Base-by-base conservation (phyloP, 2,329 filamentous ascomycete genomes). In the Diatrype stigma region DNA sequence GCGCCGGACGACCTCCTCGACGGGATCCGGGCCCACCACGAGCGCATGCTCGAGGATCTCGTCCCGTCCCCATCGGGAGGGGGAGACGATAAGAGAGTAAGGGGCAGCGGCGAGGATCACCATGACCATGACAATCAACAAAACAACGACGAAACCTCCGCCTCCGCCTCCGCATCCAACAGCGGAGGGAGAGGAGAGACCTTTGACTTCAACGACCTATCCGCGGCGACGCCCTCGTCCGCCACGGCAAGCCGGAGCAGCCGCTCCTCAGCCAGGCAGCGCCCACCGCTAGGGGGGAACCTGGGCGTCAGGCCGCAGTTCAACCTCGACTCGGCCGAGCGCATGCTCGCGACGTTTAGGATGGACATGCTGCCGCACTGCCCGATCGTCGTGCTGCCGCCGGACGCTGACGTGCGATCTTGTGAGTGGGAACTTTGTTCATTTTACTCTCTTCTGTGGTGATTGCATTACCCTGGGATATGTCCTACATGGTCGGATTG, bases 301-400 rank as follows among this genome's bases (percentile, higher is more conserved):
- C 58, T 78, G 4, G 70, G 72, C 11, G 69, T 77, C 16, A 76
- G 75, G 49, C 78, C 78, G 0, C 74, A 74, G 58, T 81, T 81
- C 65, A 81, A 81, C 63, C 70, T 80, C 6, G 72, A 77, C 48
- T 79, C 76, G n/a, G 79, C 79, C 4, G 65, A 71, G 34, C 69
- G 68, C 10, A 30, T 30, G 26, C 26, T 30, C 26, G 26, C 26
- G 26, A 6, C 26, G 10, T 30, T 30, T 30, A 5, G 26, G 26
- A 10, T 10, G 26, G 26, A 30, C 10, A 30, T 64, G 63, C 42
- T 65, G 19, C 58, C 61, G 1, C 66, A 71, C 34, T 75, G 72
- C 58, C 79, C 74, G 0, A 77, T 69, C 53, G 67, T 78, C n/a
- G 57, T 67, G 3, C 65, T 78, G 6, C 63, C 61, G 0, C 66